Conservation (phyloP, 768 basidiomycete species). For the Hericium erinaceus region DNA sequence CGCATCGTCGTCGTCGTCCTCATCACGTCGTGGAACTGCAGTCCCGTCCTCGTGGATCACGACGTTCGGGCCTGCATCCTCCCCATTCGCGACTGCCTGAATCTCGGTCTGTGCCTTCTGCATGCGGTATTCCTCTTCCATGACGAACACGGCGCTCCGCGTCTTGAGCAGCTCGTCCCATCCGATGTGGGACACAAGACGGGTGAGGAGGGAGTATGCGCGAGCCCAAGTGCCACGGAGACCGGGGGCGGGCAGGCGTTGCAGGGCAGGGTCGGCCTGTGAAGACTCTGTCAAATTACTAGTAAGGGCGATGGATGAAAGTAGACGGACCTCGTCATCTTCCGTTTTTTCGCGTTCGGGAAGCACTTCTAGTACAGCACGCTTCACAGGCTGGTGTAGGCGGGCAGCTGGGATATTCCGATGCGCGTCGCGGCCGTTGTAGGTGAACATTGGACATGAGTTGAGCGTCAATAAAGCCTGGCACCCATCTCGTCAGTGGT, state of each 20-base stretch:
- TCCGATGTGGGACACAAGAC: conserved; percentile 88
- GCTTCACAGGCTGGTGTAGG: conserved; percentile 79
- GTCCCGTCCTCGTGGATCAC: conserved; percentile 61
- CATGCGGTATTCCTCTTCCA: conserved; percentile 99
- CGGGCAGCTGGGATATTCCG: conserved; percentile 70
- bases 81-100: conserved; percentile 24
- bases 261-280: conserved; percentile 85
- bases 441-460: conserved; percentile 99
- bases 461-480: conserved; percentile 85
- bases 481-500: background rate
- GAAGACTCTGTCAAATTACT: background rate
- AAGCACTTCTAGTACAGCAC: conserved; percentile 81
- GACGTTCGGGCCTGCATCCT: conserved; percentile 2
- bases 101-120: conserved; percentile 81
- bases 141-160: conserved; percentile 92
- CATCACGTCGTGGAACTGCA: conserved; percentile 18
- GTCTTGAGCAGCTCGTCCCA: conserved; percentile 98
- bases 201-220: conserved; percentile 84
- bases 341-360: conserved; percentile 76
- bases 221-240: conserved; percentile 94
- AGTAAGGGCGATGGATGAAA: background rate
- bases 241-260: conserved; percentile 90
- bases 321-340: conserved; percentile 62
- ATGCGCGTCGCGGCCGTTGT: conserved; percentile 92
- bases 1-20: conserved; percentile 54